These are phyloP conservation scores for Penicillium maclennaniae DNA, from an alignment of 495 filamentous ascomycete genomes.

Conservation along the genomic window DNA sequence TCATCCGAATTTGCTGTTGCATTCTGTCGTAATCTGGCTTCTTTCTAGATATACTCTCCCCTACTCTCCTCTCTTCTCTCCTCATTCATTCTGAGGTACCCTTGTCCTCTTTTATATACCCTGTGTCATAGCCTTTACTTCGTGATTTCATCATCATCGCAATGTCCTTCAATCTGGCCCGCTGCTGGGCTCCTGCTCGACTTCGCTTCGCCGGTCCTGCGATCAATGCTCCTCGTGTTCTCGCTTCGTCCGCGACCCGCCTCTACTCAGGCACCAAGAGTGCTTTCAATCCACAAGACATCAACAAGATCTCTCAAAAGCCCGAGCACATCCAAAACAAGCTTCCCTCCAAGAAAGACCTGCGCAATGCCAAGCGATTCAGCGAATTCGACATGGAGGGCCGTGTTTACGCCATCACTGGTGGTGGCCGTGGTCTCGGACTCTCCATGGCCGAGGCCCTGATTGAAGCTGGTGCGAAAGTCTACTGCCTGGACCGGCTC, in stretches of 20 bases:
- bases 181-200: constrained; percentile 12
- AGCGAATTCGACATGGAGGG: constrained; percentile 53
- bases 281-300: constrained; percentile 14
- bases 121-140: background rate
- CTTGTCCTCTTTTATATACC: background rate
- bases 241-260: constrained; percentile 8
- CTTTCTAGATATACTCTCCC: background rate
- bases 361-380: constrained; percentile 30
- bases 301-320: constrained; percentile 17
- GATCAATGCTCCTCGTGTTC: constrained; percentile 3
- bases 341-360: constrained; percentile 20
- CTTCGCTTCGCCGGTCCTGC: constrained; percentile 12
- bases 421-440: constrained; percentile 60
- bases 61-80: background rate
- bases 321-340: constrained; percentile 36
- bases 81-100: background rate
- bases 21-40: background rate
- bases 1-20: too few relatives aligned
- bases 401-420: constrained; percentile 59
- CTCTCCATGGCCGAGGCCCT: constrained; percentile 64
- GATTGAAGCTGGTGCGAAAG: constrained; percentile 65
- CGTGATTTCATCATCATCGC: background rate
- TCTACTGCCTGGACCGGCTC: constrained; percentile 61
- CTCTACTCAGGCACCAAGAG: constrained; percentile 17
- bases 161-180: constrained; percentile 17